Evolutionary conservation across 2,329 filamentous ascomycete genomes (phyloP).

Genomic region (Fusarium avenaceum): DNA sequence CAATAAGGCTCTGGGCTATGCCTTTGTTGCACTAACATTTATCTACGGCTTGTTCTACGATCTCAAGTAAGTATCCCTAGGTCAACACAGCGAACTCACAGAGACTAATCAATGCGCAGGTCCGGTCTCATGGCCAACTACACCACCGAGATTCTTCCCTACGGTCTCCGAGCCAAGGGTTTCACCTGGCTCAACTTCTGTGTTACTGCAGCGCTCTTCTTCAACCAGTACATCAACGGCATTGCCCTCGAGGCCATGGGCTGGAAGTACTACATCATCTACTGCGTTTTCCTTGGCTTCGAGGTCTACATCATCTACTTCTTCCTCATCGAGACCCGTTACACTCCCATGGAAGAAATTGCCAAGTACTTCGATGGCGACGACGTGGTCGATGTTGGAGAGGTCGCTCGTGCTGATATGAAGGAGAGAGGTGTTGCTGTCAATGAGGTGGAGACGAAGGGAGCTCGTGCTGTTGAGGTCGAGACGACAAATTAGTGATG

Average conservation of each 20-base stretch:
- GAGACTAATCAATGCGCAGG: conserved; percentile 35
- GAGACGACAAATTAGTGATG: neutral
- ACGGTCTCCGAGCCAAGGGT: conserved; percentile 37
- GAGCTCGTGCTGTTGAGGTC: conserved; percentile 7
- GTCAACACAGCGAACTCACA: rapidly evolving
- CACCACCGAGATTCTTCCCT: conserved; percentile 48
- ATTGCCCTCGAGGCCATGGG: conserved; percentile 29
- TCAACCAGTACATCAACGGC: conserved; percentile 41
- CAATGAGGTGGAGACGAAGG: conserved; percentile 1
- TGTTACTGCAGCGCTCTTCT: conserved; percentile 30
- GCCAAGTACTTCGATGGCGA: conserved; percentile 23
- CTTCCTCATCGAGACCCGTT: conserved; percentile 28
- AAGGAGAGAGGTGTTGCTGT: conserved; percentile 12
- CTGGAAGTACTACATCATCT: conserved; percentile 41
- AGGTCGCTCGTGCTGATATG: conserved; percentile 24
- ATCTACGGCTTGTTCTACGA: conserved; percentile 56
- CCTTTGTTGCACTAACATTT: conserved; percentile 55
- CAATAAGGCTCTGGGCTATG: conserved; percentile 29
- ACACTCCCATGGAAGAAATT: conserved; percentile 28
- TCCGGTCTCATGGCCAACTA: conserved; percentile 49
- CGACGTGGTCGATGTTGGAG: conserved; percentile 19
- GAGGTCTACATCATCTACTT: conserved; percentile 36
- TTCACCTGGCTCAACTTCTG: conserved; percentile 39
- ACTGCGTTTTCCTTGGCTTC: conserved; percentile 22
- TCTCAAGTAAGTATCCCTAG: conserved; percentile 29